Base-by-base conservation (phyloP, 371 early-diverging fungal genomes). In the Mortierella sp. region DNA sequence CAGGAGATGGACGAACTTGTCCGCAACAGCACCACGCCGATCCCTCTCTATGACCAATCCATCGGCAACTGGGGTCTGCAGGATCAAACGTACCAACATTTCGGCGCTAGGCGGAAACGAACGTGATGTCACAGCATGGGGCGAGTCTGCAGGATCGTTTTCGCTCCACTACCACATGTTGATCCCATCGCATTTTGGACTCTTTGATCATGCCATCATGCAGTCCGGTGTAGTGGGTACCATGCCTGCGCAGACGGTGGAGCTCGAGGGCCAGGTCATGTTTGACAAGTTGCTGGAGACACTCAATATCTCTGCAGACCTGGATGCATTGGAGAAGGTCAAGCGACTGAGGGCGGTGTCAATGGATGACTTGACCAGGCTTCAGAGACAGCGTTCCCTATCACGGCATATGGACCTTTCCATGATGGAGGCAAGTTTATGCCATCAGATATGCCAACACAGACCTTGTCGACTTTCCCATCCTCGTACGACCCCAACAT, bases 71-170 rank as follows among this genome's bases (percentile, higher is more conserved):
- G 77, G 75, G 89, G 89, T 10, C 77, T 91, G 3, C 78, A 80
- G 64, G 91, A 92, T 70, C 91, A 91, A 76, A 50, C 74, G 75
- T 34, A 69, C 83, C 31, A 77, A 92, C 69, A 91, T 93, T 54
- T 26, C 16, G 13, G 57, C 73, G 0, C 89, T 93, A 77, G 91
- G 91, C 13, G 92, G 92, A 5, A 86, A 91, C 40, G 75, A 87
- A 2, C 57, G 51, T 44, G 72, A 82, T 50, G 76, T 91, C 21
- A 92, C 90, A 0, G 82, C 87, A 28, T 84, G 76, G 70, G 93
- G 91, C 0, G 77, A 93, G 78, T 87, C 88, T 16, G 91, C 88
- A 16, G 93, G 93, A 13, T 88, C 89, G 1, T 73, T 82, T 9
- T 81, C 87, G 21, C 64, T 90, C 67, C 81, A 80, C 71, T 80